These are phyloP conservation scores for Bipolaris bicolor DNA, from an alignment of 2,329 filamentous ascomycete genomes.

Conservation along the genomic window DNA sequence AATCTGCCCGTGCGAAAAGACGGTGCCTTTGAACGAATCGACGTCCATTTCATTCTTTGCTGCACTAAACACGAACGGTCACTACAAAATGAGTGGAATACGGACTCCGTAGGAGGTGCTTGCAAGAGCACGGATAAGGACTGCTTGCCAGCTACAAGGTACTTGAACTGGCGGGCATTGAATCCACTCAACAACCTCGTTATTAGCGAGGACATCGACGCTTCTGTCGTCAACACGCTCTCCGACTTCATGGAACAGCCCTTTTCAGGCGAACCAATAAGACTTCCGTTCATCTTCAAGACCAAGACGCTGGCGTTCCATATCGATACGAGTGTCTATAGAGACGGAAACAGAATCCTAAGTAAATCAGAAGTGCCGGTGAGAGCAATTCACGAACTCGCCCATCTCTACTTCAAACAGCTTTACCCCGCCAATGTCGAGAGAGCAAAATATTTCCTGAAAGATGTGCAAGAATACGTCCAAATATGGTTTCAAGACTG, in stretches of 20 bases:
- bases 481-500: background rate
- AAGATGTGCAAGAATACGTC: background rate
- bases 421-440: slow-evolving; percentile 11
- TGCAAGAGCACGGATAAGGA: background rate
- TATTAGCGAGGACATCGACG: background rate
- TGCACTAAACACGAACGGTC: slow-evolving; percentile 13
- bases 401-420: slow-evolving; percentile 17
- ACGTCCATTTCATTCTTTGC: slow-evolving; percentile 19
- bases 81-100: background rate
- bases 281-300: background rate
- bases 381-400: slow-evolving; percentile 16
- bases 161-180: background rate
- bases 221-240: background rate
- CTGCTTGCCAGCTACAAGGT: background rate
- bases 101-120: background rate
- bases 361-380: slow-evolving; percentile 16
- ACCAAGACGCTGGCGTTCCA: slow-evolving; percentile 13
- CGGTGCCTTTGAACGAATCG: slow-evolving; percentile 6
- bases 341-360: slow-evolving; percentile 8
- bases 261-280: background rate
- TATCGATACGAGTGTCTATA: slow-evolving; percentile 13
- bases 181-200: background rate
- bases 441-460: background rate
- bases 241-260: background rate
- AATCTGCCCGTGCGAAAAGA: slow-evolving; percentile 8